Conservation (phyloP, 352 stramenopile genomes). For the Phytophthora melonis region DNA sequence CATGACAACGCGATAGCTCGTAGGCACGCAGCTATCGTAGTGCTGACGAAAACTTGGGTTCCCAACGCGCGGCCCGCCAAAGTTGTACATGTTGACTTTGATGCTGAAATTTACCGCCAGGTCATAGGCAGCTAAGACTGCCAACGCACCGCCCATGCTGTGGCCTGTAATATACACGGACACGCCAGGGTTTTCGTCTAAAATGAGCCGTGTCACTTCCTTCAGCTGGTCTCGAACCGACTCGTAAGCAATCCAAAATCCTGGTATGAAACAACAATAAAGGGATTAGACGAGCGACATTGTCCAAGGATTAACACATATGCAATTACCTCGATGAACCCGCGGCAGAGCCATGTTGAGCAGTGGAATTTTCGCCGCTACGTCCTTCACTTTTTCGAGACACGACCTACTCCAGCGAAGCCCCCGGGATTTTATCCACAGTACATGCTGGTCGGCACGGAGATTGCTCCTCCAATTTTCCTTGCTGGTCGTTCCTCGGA, state of each 20-base stretch:
- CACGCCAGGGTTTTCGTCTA: slow-evolving; percentile 87
- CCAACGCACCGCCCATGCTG: slow-evolving; percentile 92
- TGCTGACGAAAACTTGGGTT: slow-evolving; percentile 84
- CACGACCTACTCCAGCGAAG: slow-evolving; percentile 64
- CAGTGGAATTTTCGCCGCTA: slow-evolving; percentile 78
- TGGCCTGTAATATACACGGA: slow-evolving; percentile 94
- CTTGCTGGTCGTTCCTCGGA: slow-evolving; percentile 87
- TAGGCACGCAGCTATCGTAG: slow-evolving; percentile 80
- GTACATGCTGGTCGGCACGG: slow-evolving; percentile 79
- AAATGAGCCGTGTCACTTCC: slow-evolving; percentile 77
- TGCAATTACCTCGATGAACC: slow-evolving; percentile 77
- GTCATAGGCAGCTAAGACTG: slow-evolving; percentile 89
- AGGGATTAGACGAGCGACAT: slow-evolving; percentile 15
- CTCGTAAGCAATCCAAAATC: slow-evolving; percentile 88
- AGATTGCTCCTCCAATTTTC: slow-evolving; percentile 92
- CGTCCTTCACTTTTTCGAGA: slow-evolving; percentile 66
- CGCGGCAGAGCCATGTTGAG: slow-evolving; percentile 88
- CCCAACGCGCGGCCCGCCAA: slow-evolving; percentile 85
- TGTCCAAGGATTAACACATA: background rate
- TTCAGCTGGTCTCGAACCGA: slow-evolving; percentile 83
- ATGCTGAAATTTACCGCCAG: slow-evolving; percentile 87
- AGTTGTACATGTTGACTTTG: slow-evolving; percentile 92
- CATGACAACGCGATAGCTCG: slow-evolving; percentile 86
- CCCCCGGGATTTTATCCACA: slow-evolving; percentile 81
- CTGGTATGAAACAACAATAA: slow-evolving; percentile 36